Percentiles rank a stretch among this genome's conserved stretches.
Conservation (phyloP, 345 rosid genomes). For the Nephelium lappaceum region DNA sequence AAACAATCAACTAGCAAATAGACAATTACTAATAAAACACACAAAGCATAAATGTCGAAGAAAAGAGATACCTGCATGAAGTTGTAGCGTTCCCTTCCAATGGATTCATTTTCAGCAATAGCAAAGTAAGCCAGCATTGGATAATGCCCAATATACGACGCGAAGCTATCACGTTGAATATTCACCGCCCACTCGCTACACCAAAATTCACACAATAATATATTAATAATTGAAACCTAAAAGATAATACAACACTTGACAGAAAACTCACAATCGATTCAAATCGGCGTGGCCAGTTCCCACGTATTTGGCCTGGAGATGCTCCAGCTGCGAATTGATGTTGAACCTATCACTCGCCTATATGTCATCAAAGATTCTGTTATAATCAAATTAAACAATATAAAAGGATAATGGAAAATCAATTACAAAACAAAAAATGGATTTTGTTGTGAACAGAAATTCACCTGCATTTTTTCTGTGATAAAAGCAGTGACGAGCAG, state of each 20-base stretch:
- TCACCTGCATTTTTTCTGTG: constrained; percentile 8
- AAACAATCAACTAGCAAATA: background rate
- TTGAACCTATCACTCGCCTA: constrained; percentile 99
- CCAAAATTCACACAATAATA: background rate
- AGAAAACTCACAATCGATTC: constrained; percentile 78
- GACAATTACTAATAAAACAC: background rate
- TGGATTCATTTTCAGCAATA: constrained; percentile 88
- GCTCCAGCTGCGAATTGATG: constrained; percentile 98
- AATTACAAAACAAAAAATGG: background rate
- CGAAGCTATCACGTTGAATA: constrained; percentile 89
- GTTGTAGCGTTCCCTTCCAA: constrained; percentile 91
- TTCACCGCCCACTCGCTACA: constrained; percentile 94
- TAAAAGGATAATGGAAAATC: background rate
- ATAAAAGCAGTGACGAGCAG: background rate
- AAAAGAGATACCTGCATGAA: constrained; percentile 74
- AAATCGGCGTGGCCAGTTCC: constrained; percentile 96
- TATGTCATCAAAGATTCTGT: constrained; percentile 2
- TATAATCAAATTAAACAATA: background rate
- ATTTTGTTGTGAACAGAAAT: background rate
- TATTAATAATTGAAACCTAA: background rate
- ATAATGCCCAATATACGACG: constrained; percentile 87
- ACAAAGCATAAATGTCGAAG: background rate
- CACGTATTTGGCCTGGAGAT: constrained; percentile 95
- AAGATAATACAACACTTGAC: background rate
- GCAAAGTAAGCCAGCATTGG: constrained; percentile 84